Base-by-base conservation (phyloP, 1,139 yeast genomes). In the Suhomyces coccinellae region DNA sequence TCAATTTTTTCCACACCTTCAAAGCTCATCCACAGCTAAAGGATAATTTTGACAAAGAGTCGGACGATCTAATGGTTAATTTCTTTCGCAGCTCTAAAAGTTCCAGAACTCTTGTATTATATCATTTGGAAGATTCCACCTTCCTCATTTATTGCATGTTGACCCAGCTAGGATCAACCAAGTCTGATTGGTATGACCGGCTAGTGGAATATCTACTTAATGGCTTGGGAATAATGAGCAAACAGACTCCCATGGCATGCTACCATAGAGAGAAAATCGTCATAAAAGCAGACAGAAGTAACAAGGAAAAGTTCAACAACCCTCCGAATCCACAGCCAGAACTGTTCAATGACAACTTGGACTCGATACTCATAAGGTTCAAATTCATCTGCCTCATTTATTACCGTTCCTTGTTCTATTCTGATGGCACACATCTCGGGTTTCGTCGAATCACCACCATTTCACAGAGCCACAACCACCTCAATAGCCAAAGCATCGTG, bases 171-270 rank as follows among this genome's bases (percentile, higher is more conserved):
- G 54, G 55, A 9, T 46, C 50, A n/a, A 46, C 47, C 11, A 54
- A 54, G 33, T 45, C 38, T 9, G 53, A 63, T 44, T 64, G 71
- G 69, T 65, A 59, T 47, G 76, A 71, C 43, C 50, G 71, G n/a
- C 53, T 64, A 9, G 61, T 62, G 4, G 72, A 67, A 33, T 58
- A 47, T 38, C 51, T 59, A 0, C 63, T 72, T 42, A 59, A 61
- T 39, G 75, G 74, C 2, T 48, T 69, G 15, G 57, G 56, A 2
- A 29, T 46, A 3, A 44, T 53, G 5, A 50, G 52, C 35, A 45
- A 53, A 24, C 45, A 47, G 29, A 30, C 30, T n/a, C 69, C 73
- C 0, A 41, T 42, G 10, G 60, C 72, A 1, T 68, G 71, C 44
- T 71, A 60, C 45, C 53, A 55, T 9, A 55, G 67, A 30, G 76